Conservation (phyloP, 768 basidiomycete genomes). For the Hemileccinum rubropunctum region DNA sequence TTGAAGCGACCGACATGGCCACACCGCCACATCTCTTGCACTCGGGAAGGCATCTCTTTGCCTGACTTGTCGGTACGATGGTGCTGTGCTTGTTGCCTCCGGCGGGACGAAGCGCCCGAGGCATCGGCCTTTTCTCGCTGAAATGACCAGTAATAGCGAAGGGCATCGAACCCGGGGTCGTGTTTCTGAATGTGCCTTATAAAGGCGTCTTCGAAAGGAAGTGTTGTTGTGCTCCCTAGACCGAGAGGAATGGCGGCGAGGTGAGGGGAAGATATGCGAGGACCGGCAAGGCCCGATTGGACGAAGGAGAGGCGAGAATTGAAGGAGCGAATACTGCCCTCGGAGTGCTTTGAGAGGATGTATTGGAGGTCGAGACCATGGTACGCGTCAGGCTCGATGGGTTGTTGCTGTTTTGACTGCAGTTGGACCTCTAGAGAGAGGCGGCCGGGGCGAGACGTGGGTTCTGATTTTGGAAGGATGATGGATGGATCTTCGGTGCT, state of each 20-base stretch:
- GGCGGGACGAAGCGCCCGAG: conserved; percentile 20
- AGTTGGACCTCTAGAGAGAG: conserved; percentile 45
- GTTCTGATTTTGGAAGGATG: conserved; percentile 48
- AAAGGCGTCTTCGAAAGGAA: conserved; percentile 41
- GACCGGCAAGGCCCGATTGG: background rate
- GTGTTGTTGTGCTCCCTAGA: conserved; percentile 34
- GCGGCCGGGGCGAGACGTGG: conserved; percentile 46
- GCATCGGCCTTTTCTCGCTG: conserved; percentile 48
- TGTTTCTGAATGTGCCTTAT: conserved; percentile 32
- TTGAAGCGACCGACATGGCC: conserved; percentile 61
- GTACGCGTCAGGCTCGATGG: conserved; percentile 2
- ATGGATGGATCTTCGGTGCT: conserved; percentile 20
- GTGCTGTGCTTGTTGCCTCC: conserved; percentile 19
- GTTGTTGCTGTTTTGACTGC: conserved; percentile 20
- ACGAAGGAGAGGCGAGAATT: conserved; percentile 22
- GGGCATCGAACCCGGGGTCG: conserved; percentile 44
- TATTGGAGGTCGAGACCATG: conserved; percentile 48
- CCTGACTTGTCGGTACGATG: conserved; percentile 13
- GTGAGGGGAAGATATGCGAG: conserved; percentile 25
- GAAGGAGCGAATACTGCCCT: conserved; percentile 35
- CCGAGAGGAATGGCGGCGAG: conserved; percentile 18
- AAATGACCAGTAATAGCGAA: conserved; percentile 57
- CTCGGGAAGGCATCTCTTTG: conserved; percentile 21
- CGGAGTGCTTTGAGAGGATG: conserved; percentile 35
- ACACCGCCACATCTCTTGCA: conserved; percentile 67